Evolutionary conservation across 805 yeast genomes (phyloP), one percentile per base, ranked within the genome.

Genomic region (Starmerella bombicola): DNA sequence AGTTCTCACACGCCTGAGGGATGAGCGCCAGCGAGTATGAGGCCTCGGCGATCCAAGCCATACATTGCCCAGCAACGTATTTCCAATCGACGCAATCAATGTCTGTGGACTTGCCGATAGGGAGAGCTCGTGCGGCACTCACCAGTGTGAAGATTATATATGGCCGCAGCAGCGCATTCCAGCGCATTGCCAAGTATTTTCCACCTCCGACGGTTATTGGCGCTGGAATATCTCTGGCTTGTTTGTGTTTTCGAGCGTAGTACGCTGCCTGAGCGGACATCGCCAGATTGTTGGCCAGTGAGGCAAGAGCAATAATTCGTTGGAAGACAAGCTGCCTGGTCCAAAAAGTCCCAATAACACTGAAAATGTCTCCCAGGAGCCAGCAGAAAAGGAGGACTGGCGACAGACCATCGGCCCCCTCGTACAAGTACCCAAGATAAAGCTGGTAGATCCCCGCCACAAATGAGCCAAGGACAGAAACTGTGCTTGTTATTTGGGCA

Each of bases 1-100:
- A 59, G 49, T 65, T 67, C 31, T 55, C 53, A 26, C 50, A 16
- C 16, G 66, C 66, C 49, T 68, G 72, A 0, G 72, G 71, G 10
- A 69, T 40, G 18, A 52, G 45, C 17, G 61, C 58, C 18, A 49
- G 35, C 9, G 55, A 48, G 37, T 57, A 58, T 12, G 57, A 47
- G 22, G 41, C 34, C 38, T 49, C 49, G 19, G 56, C 56, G 18
- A 39, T 36, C 53, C 54, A 52, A 5, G 56, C 48, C 41, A 47
- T 42, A 30, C 46, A 34, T 37, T 51, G 54, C 30, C 56, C 56
- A 12, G 42, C 38, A 3, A 51, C 30, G 24, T 41, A 51, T 37
- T 40, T 37, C 40, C 43, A 41, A 36, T 49, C 54, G 24, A 33
- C 22, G 29, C 7, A 25, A n/a, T 4, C 32, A 12, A 21, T 41